Base-by-base conservation (phyloP, 116 monocot genomes). In the Trichopus zeylanicus region DNA sequence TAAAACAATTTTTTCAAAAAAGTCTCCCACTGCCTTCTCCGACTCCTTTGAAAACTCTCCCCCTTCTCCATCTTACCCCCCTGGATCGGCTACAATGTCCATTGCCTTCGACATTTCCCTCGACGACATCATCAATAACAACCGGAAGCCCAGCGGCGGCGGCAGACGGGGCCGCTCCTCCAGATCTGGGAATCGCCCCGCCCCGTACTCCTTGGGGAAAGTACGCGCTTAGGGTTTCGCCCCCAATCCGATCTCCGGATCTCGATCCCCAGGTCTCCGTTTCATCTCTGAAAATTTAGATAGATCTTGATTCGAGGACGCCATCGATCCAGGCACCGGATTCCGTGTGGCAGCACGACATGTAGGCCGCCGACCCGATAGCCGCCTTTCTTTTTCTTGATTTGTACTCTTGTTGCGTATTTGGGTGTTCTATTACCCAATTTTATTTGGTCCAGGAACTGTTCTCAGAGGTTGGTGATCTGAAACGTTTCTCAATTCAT, bases 381-480 rank as follows among this genome's bases (percentile, higher is more conserved):
- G 73, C 60, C 31, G 63, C n/a, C 24, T 61, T 27, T 57, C 30
- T 13, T 18, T 35, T 33, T 34, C 22, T 3, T 29, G 0, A 51
- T 10, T 51, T 51, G 19, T 20, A 3, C n/a, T 7, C 9, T 46
- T 2, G 2, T 46, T 8, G 3, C 3, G 15, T 7, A 11, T 46
- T 46, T 46, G 46, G 3, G 5, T 46, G 1, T 65, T 42, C 55
- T 55, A 48, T 47, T 67, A 15, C 18, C 29, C 22, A 1, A n/a
- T 26, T 28, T 34, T n/a, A 46, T 62, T 24, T 59, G 4, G 46
- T 67, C 21, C 74, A 95, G 95, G 95, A 95, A 61, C 82, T 89
- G 5, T 94, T 94, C 71, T 77, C 94, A 29, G 94, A 94, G 64
- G 68, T 94, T 76, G 94, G 94, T 27, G 94, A 89, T 72, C 46